Base-by-base conservation (phyloP, 768 basidiomycete genomes). In the Leccinum boreale region DNA sequence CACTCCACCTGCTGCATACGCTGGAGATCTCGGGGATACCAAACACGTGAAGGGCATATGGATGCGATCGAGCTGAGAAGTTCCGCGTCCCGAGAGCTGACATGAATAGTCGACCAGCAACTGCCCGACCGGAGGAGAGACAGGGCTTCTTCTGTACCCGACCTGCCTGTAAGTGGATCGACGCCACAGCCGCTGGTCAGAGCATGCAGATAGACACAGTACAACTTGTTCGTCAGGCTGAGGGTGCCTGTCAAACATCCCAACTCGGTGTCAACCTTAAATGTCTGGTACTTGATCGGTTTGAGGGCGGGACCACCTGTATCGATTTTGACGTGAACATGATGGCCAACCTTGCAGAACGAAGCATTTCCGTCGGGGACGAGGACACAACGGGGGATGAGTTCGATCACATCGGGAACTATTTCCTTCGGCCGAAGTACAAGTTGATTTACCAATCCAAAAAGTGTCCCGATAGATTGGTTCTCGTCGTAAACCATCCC, bases 1-100 rank as follows among this genome's bases (percentile, higher is more conserved):
- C 79, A 69, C 2, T 62, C 26, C 0, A 79, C 71, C 2, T 61
- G 64, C 58, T 81, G 74, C 75, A 79, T 79, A 1, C 74, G 77
- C 58, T 76, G 74, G 55, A 53, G 33, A 19, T 50, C 2, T 11
- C 2, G 19, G 3, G 49, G 49, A 17, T 50, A 50, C 49, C 49
- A 50, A 12, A 19, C 31, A 3, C 76, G 62, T 5, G 26, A 14
- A 4, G 79, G 75, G 6, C 69, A 70, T 17, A 80, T 58, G 6
- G 60, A 50, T 6, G 61, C 60, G 21, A 81, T 78, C 26, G 61
- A 54, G 5, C 56, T 51, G 15, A 81, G 60, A 36, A 78, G 65
- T 9, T 61, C 53, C 1, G 63, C 48, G 17, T 78, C 73, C 4
- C 63, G 60, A 7, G 47, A 0, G 9, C 57, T 51, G 5, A 80